phyloP scores from a whole-genome alignment of 2,329 filamentous ascomycete species.

The Pseudocercospora vitis region DNA sequence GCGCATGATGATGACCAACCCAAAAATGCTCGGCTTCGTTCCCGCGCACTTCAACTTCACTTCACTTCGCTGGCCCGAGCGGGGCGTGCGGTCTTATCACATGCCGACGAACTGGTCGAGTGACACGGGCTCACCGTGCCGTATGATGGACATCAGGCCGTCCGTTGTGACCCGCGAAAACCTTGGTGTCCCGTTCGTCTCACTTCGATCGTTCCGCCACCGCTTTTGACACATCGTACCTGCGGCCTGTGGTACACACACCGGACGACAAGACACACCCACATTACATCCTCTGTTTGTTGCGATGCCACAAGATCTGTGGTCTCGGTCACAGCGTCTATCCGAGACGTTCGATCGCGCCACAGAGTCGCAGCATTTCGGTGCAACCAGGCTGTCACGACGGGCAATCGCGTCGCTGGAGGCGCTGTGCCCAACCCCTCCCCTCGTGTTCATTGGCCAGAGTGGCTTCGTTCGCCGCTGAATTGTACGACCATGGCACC shows the following conservation, averaged over 20 bases:
- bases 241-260: conserved; percentile 14
- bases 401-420: conserved; percentile 19
- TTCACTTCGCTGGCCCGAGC: neutral
- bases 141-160: neutral
- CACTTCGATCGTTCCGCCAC: conserved; percentile 8
- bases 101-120: too few species aligned
- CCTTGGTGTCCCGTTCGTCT: conserved; percentile 7
- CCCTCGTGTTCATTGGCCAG: too few species aligned
- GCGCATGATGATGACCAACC: neutral
- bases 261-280: too few species aligned
- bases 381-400: conserved; percentile 24
- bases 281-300: conserved; percentile 13
- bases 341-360: neutral
- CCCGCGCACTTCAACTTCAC: neutral
- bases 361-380: conserved; percentile 6
- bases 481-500: neutral
- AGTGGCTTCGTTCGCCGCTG: neutral
- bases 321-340: neutral
- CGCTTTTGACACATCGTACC: conserved; percentile 23
- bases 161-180: neutral
- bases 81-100: neutral
- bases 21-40: too few species aligned
- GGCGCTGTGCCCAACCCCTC: neutral
- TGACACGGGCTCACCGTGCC: too few species aligned
- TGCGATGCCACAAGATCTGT: conserved; percentile 12